Percentiles rank a stretch among this genome's conserved stretches.
These are phyloP conservation scores for Naganishia vishniacii DNA, from an alignment of 768 basidiomycete genomes.

Conservation along the genomic window DNA sequence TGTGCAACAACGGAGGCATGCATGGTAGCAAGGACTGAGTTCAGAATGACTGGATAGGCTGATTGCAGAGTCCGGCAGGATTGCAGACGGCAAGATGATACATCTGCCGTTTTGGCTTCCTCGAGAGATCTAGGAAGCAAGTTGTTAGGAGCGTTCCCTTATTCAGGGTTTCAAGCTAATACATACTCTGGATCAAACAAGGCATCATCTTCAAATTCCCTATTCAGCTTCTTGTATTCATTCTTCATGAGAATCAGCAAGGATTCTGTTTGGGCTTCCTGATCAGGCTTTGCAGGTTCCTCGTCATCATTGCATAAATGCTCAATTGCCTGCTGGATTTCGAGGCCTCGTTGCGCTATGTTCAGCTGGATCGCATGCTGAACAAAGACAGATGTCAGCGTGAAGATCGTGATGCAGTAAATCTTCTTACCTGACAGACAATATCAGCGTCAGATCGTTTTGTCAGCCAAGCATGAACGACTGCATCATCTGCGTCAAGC, in stretches of 20 bases:
- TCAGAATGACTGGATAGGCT: constrained; percentile 78
- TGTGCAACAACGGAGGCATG: constrained; percentile 84
- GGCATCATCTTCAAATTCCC: constrained; percentile 18
- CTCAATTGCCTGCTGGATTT: constrained; percentile 5
- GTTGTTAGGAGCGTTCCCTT: neutral
- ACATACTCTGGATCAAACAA: constrained; percentile 22
- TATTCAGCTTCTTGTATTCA: neutral
- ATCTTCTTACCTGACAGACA: neutral
- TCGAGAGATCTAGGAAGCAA: neutral
- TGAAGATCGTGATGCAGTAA: neutral
- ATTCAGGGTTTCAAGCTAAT: too few relatives aligned
- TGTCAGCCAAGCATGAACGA: neutral
- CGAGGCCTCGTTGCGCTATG: constrained; percentile 4
- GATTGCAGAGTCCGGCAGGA: constrained; percentile 54
- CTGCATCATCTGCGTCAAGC: neutral
- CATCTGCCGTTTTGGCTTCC: constrained; percentile 10
- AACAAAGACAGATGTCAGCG: neutral
- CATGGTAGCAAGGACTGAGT: constrained; percentile 68
- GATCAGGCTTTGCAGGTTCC: neutral
- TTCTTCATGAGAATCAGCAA: neutral
- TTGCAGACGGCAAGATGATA: constrained; percentile 7
- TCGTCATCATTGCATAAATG: neutral
- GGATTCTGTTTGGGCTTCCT: neutral
- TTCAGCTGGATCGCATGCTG: constrained; percentile 18
- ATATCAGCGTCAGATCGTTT: constrained; percentile 4